These are phyloP conservation scores for Lachnellula occidentalis DNA, from an alignment of 2,329 filamentous ascomycete species.

Conservation along the genomic window DNA sequence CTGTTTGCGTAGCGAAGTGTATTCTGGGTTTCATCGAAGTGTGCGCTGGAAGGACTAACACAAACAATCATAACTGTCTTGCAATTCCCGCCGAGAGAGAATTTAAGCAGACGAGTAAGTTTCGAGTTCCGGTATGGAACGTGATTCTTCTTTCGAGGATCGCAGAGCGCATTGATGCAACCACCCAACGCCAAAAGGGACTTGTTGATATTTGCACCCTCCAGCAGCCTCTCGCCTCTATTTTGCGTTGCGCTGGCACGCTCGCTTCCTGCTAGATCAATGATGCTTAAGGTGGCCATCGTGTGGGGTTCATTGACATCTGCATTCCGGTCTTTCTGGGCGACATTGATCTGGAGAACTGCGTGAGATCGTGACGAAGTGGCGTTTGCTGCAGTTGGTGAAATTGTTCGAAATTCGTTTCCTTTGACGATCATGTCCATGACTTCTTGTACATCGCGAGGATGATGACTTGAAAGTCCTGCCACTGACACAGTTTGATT, in stretches of 20 bases:
- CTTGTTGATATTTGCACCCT: conserved; percentile 99
- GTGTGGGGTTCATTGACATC: conserved; percentile 91
- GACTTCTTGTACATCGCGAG: conserved; percentile 86
- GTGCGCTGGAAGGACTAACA: conserved; percentile 89
- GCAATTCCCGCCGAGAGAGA: conserved; percentile 95
- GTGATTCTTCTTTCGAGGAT: conserved; percentile 84
- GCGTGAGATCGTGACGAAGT: conserved; percentile 96
- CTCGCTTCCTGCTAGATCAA: conserved; percentile 93
- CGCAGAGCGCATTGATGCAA: conserved; percentile 97
- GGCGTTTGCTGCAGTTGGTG: conserved; percentile 93
- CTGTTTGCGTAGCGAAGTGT: conserved; percentile 95
- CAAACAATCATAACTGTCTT: conserved; percentile 99
- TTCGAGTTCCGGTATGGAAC: conserved; percentile 98
- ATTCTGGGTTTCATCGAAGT: conserved; percentile 98
- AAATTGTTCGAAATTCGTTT: conserved; percentile 92
- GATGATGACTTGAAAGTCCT: conserved; percentile 85
- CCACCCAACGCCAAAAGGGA: conserved; percentile 89
- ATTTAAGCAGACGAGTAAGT: conserved; percentile 89
- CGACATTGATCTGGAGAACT: conserved; percentile 93
- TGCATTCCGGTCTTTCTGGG: conserved; percentile 90
- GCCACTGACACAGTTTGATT: conserved; percentile 89
- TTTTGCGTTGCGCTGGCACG: conserved; percentile 96
- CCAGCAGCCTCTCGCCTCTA: conserved; percentile 79
- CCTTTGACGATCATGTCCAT: conserved; percentile 99
- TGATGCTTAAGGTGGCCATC: conserved; percentile 97